Evolutionary conservation across 495 filamentous ascomycete species (phyloP), one percentile per base, ranked within the genome.

Genomic region (Xylaria palmicola): DNA sequence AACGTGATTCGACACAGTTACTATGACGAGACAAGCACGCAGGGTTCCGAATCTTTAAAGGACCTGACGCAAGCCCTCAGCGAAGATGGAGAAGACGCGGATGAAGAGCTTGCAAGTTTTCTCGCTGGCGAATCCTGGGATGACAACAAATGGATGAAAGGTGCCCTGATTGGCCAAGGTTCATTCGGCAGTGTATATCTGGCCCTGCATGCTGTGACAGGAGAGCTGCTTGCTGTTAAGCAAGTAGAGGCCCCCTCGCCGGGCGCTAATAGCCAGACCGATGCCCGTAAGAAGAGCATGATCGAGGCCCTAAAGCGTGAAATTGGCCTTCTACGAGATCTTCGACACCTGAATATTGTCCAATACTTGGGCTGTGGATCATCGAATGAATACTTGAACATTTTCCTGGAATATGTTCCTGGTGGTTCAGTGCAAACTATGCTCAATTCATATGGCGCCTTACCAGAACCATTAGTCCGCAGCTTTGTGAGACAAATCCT

Each of bases 401-500:
- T 99, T 88, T 99, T 99, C 86, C 85, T 99, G 67, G 94, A 99
- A 75, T 99, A 99, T 75, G 94, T 99, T 7, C 91, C 94, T 32
- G 94, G 94, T 72, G 94, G 94, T 29, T 97, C 93, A 13, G 95
- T 99, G 34, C 93, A 95, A 39, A 93, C 91, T 6, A 96, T 99
- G 90, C 87, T 99, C 60, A 94, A 96, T 72, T 94, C 92, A 65
- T 99, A 99, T 77, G 95, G 96, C 59, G 91, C 92, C 15, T 86
- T 97, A 50, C 88, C 90, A 43, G 94, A 99, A 66, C 91, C 92
- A 2, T 82, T 99, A 48, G 91, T 99, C 62, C 90, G 93, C 68
- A 97, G 91, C 74, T 98, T 99, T 65, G 93, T 97, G 63, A 89
- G 92, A 12, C 95, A 99, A 75, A 99, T 99, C 68, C 83, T 99